These are phyloP conservation scores for Talaromyces sp. DNA, from an alignment of 2,329 filamentous ascomycete species.

Conservation along the genomic window DNA sequence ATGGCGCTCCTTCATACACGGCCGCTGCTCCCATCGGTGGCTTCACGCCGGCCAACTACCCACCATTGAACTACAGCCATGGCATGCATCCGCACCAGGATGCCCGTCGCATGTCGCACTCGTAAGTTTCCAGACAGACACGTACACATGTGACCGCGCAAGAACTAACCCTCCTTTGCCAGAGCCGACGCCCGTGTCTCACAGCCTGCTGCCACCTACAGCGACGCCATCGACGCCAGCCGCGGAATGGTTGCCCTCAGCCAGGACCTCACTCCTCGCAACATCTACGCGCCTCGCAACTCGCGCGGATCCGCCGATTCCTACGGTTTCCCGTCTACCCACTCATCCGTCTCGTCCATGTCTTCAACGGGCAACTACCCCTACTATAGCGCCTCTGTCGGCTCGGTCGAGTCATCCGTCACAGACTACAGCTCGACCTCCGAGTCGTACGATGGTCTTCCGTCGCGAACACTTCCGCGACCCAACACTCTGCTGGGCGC, in stretches of 20 bases:
- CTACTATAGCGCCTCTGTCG: constrained; percentile 79
- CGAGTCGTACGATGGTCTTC: constrained; percentile 73
- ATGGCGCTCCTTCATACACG: constrained; percentile 57
- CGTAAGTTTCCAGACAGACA: constrained; percentile 56
- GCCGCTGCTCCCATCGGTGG: constrained; percentile 66
- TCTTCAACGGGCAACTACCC: constrained; percentile 77
- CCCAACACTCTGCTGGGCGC: constrained; percentile 62
- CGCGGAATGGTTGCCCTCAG: constrained; percentile 94
- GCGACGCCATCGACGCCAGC: constrained; percentile 86
- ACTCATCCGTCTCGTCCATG: constrained; percentile 91
- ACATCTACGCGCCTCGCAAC: constrained; percentile 71
- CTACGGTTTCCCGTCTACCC: constrained; percentile 83
- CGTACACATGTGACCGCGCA: not conserved
- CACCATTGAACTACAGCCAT: constrained; percentile 69
- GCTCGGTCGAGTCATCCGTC: constrained; percentile 65
- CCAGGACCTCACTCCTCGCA: constrained; percentile 82
- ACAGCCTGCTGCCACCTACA: constrained; percentile 61
- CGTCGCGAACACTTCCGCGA: constrained; percentile 76
- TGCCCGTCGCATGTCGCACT: constrained; percentile 71
- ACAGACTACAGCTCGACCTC: constrained; percentile 92
- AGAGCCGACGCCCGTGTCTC: constrained; percentile 31
- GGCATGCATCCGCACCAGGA: constrained; percentile 46
- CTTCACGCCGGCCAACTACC: constrained; percentile 68
- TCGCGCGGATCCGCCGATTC: constrained; percentile 74
- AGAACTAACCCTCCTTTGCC: not conserved